These are phyloP conservation scores for Striga hermonthica DNA, from an alignment of 305 asterid species.

Conservation along the genomic window DNA sequence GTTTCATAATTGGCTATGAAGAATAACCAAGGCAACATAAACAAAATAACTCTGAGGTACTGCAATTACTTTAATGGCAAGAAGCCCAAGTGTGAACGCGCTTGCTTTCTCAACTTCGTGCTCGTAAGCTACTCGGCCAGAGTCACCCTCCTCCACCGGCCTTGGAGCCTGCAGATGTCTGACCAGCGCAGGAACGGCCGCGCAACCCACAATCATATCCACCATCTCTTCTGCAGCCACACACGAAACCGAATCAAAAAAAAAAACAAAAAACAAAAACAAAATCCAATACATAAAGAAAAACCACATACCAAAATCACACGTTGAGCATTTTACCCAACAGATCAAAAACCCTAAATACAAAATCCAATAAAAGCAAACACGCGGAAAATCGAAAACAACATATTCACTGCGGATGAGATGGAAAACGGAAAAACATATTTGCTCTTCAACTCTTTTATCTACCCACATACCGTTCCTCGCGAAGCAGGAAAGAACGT, in stretches of 20 bases:
- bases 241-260: conserved; percentile 15
- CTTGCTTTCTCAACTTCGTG: conserved; percentile 90
- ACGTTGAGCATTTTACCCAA: neutral
- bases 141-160: conserved; percentile 42
- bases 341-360: conserved; percentile 30
- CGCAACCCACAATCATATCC: conserved; percentile 68
- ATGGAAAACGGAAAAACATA: neutral
- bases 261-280: neutral
- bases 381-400: neutral
- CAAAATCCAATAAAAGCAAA: conserved; percentile 5
- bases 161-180: conserved; percentile 63
- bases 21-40: conserved; percentile 12
- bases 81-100: conserved; percentile 77
- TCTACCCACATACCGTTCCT: conserved; percentile 50
- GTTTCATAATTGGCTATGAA: neutral
- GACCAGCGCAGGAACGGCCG: conserved; percentile 63
- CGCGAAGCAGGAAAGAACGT: conserved; percentile 58
- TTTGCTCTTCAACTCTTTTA: neutral
- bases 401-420: neutral
- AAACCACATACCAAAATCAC: neutral
- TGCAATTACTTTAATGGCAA: conserved; percentile 64
- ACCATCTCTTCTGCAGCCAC: conserved; percentile 63
- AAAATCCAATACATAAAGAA: neutral
- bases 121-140: conserved; percentile 40
- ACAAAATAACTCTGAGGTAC: conserved; percentile 8